phyloP scores from a whole-genome alignment of 768 basidiomycete species.

The Pisolithus marmoratus region DNA sequence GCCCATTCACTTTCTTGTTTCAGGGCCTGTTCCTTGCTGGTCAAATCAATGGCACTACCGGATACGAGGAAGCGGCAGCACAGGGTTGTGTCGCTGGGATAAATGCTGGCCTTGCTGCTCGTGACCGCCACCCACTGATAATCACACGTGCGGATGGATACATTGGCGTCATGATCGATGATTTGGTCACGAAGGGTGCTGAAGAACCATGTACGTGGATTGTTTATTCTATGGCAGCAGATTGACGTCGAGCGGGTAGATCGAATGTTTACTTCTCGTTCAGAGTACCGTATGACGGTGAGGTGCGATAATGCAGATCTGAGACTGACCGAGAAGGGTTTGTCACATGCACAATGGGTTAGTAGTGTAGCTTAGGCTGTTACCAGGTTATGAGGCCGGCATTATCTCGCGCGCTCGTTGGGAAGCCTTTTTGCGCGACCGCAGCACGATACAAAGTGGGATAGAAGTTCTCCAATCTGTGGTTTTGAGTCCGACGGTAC shows the following conservation, averaged over 20 bases:
- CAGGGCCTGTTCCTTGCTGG: constrained; percentile 85
- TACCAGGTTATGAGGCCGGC: constrained; percentile 35
- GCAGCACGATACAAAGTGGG: constrained; percentile 29
- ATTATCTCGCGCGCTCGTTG: constrained; percentile 41
- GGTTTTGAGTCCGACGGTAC: constrained; percentile 38
- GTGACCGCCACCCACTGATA: constrained; percentile 47
- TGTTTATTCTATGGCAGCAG: neutral
- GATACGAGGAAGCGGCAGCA: constrained; percentile 91
- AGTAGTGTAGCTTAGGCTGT: neutral
- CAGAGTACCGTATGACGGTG: constrained; percentile 85
- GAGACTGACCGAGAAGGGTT: constrained; percentile 73
- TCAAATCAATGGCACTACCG: constrained; percentile 91
- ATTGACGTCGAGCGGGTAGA: constrained; percentile 38
- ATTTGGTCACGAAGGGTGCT: constrained; percentile 80
- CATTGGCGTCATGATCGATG: constrained; percentile 89
- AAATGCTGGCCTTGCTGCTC: constrained; percentile 75
- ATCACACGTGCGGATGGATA: constrained; percentile 83
- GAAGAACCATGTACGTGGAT: constrained; percentile 74
- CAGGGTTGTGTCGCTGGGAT: constrained; percentile 87
- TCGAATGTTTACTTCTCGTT: constrained; percentile 90
- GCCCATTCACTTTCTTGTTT: neutral
- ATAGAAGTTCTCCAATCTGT: constrained; percentile 30
- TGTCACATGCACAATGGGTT: constrained; percentile 3
- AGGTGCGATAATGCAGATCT: constrained; percentile 87
- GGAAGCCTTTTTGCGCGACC: constrained; percentile 29